These are phyloP conservation scores for Zymoseptoria ardabiliae DNA, from an alignment of 2,329 filamentous ascomycete genomes.

Conservation along the genomic window DNA sequence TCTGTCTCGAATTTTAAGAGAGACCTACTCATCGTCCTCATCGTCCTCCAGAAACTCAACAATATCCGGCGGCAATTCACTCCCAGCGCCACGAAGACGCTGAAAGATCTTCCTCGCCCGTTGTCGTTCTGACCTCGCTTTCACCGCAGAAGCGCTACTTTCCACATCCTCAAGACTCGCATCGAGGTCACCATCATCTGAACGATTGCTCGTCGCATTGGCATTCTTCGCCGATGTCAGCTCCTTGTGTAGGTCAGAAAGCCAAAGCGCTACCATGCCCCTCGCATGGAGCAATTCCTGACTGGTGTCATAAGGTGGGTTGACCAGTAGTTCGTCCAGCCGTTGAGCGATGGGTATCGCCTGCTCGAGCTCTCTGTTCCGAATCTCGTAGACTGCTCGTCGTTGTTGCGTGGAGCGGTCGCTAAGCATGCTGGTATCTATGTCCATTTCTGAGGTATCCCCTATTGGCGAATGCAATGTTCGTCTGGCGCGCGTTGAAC, in stretches of 20 bases:
- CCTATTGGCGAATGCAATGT: conserved; percentile 5
- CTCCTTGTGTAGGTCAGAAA: conserved; percentile 55
- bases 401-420: conserved; percentile 19
- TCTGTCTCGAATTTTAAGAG: neutral
- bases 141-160: conserved; percentile 3
- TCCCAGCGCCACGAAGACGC: conserved; percentile 3
- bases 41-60: conserved; percentile 7
- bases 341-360: conserved; percentile 58
- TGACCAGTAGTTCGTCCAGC: conserved; percentile 64
- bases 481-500: conserved; percentile 43
- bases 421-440: neutral
- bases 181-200: conserved; percentile 5
- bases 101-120: conserved; percentile 11
- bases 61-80: conserved; percentile 8
- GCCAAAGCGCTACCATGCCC: conserved; percentile 67
- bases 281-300: conserved; percentile 60
- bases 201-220: conserved; percentile 1
- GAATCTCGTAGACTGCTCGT: conserved; percentile 15
- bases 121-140: conserved; percentile 5
- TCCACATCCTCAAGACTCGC: conserved; percentile 1
- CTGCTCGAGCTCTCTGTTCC: conserved; percentile 43
- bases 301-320: conserved; percentile 63
- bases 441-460: conserved; percentile 4
- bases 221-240: neutral
- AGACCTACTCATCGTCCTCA: neutral